Evolutionary conservation across 306 rosid genomes (phyloP).

Genomic region (Sindora glabra): DNA sequence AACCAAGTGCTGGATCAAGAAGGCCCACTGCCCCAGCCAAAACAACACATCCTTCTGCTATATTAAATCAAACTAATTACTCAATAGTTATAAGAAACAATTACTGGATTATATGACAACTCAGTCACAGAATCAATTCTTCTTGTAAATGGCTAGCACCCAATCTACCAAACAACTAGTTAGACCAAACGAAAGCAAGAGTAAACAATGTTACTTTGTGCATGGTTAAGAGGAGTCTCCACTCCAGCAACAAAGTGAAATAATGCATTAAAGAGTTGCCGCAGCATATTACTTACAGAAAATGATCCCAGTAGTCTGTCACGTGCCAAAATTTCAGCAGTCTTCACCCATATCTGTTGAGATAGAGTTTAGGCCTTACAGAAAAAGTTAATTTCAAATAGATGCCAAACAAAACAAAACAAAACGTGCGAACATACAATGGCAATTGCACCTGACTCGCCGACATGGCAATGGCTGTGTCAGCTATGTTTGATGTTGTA

Average conservation of each 20-base stretch:
- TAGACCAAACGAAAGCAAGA: background rate
- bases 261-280: background rate
- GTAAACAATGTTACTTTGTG: background rate
- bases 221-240: background rate
- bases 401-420: background rate
- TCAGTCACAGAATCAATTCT: too few species aligned
- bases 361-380: conserved; percentile 6
- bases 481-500: background rate
- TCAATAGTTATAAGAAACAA: too few species aligned
- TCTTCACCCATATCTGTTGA: conserved; percentile 88
- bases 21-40: too few species aligned
- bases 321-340: conserved; percentile 80
- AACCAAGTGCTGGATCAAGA: background rate
- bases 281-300: conserved; percentile 45
- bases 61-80: too few species aligned
- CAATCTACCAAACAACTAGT: too few species aligned
- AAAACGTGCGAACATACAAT: background rate
- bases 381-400: background rate
- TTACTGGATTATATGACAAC: too few species aligned
- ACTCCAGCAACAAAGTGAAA: background rate
- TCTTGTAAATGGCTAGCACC: too few species aligned
- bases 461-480: background rate
- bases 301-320: conserved; percentile 94
- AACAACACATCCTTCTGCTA: too few species aligned
- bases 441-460: conserved; percentile 1